Conservation (phyloP, 2,329 filamentous ascomycete genomes). For the Fusarium siculi region DNA sequence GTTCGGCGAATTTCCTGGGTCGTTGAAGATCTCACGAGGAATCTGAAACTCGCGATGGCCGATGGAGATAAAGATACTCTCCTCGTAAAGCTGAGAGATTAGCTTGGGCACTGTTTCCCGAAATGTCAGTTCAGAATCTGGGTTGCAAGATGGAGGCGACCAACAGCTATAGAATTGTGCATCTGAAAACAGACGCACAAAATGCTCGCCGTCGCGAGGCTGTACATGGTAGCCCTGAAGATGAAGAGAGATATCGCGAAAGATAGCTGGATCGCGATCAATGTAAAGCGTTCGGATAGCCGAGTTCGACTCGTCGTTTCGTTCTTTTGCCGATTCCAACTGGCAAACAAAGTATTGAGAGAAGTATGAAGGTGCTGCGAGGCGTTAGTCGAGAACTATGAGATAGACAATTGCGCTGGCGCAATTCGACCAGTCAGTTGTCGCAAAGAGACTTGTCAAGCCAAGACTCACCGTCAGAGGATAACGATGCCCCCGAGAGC, state of each 20-base stretch:
- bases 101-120: constrained; percentile 77
- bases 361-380: constrained; percentile 90
- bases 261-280: constrained; percentile 90
- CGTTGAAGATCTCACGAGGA: constrained; percentile 85
- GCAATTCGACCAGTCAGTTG: not conserved
- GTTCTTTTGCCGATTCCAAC: constrained; percentile 70
- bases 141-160: constrained; percentile 43
- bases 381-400: constrained; percentile 18
- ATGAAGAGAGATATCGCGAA: constrained; percentile 88
- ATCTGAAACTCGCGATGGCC: constrained; percentile 90
- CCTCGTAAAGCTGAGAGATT: constrained; percentile 90
- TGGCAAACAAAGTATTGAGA: constrained; percentile 93
- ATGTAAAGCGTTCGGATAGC: constrained; percentile 88
- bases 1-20: constrained; percentile 91
- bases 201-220: constrained; percentile 84
- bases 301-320: constrained; percentile 61
- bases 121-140: not conserved
- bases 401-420: not conserved
- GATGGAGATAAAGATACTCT: constrained; percentile 91
- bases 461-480: constrained; percentile 71
- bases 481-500: constrained; percentile 77
- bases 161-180: constrained; percentile 91
- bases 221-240: constrained; percentile 90
- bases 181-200: constrained; percentile 92
- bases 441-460: constrained; percentile 3